Conservation (phyloP, 192 early-diverging fungal genomes). For the Mortierella claussenii region DNA sequence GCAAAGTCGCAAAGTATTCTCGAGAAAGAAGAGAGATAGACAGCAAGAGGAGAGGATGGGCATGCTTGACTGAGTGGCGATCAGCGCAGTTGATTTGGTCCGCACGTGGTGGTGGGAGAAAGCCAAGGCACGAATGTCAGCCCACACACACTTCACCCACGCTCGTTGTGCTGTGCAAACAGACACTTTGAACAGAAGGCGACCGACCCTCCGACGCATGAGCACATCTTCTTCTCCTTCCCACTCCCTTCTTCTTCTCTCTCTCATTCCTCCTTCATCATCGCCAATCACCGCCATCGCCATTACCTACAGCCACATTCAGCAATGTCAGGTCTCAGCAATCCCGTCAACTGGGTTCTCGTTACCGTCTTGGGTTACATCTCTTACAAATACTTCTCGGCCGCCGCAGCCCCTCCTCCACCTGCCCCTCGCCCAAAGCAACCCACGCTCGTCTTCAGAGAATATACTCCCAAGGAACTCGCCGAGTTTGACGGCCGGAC, state of each 20-base stretch:
- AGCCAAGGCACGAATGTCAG: too few relatives aligned
- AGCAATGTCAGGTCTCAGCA: conserved; percentile 44
- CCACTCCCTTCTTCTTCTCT: background rate
- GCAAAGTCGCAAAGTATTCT: too few relatives aligned
- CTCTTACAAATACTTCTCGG: conserved; percentile 58
- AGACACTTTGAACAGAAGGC: too few relatives aligned
- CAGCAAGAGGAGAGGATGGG: too few relatives aligned
- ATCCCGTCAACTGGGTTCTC: conserved; percentile 81
- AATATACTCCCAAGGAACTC: conserved; percentile 85
- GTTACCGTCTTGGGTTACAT: conserved; percentile 67
- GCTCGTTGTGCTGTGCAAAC: too few relatives aligned
- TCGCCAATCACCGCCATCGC: background rate
- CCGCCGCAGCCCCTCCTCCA: conserved; percentile 24
- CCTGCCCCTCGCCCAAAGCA: conserved; percentile 58
- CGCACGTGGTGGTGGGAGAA: too few relatives aligned
- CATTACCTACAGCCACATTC: background rate
- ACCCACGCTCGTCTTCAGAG: conserved; percentile 65
- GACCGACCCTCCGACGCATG: too few relatives aligned
- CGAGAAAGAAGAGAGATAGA: too few relatives aligned
- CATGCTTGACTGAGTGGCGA: too few relatives aligned
- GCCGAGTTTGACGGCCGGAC: conserved; percentile 76
- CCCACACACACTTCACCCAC: too few relatives aligned
- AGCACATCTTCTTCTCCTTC: too few relatives aligned
- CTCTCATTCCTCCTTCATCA: background rate
- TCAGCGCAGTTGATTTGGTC: too few relatives aligned